Conservation (phyloP, 2,329 filamentous ascomycete genomes). For the Cladophialophora chaetospira region DNA sequence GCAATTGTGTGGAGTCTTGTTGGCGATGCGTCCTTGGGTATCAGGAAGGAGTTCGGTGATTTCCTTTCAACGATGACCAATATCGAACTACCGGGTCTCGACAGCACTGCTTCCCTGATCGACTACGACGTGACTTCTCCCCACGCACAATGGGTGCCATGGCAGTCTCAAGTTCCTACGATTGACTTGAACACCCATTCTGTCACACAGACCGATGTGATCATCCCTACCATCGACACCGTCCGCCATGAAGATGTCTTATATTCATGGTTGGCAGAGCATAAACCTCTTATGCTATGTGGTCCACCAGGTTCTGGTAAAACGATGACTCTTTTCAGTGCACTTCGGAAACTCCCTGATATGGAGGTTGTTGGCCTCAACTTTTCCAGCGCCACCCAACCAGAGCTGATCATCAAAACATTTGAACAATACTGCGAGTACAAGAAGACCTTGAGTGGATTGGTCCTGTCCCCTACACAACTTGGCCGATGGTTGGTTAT, state of each 20-base stretch:
- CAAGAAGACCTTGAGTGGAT: constrained; percentile 95
- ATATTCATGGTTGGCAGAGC: constrained; percentile 98
- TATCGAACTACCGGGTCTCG: constrained; percentile 79
- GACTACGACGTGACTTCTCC: constrained; percentile 92
- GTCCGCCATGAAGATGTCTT: constrained; percentile 98
- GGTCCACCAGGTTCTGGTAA: constrained; percentile 98
- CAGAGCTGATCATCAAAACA: constrained; percentile 96
- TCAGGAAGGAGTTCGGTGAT: constrained; percentile 88
- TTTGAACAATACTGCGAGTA: constrained; percentile 99
- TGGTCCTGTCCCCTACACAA: constrained; percentile 92
- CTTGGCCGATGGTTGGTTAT: constrained; percentile 97
- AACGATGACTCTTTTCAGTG: constrained; percentile 99
- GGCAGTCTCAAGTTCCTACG: constrained; percentile 91
- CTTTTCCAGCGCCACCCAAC: constrained; percentile 97
- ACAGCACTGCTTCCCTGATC: constrained; percentile 81
- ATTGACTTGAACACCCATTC: constrained; percentile 99
- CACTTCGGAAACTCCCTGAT: constrained; percentile 91
- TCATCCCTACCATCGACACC: constrained; percentile 96
- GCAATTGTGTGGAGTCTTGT: constrained; percentile 94
- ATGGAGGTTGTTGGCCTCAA: constrained; percentile 99
- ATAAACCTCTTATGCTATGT: constrained; percentile 94
- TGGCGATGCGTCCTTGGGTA: constrained; percentile 84
- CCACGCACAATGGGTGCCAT: constrained; percentile 83
- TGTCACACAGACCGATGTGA: constrained; percentile 94
- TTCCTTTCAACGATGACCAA: constrained; percentile 78